Evolutionary conservation across 2,329 filamentous ascomycete genomes (phyloP), one percentile per base, ranked within the genome.

Genomic region (Sarocladiaceae sp.): DNA sequence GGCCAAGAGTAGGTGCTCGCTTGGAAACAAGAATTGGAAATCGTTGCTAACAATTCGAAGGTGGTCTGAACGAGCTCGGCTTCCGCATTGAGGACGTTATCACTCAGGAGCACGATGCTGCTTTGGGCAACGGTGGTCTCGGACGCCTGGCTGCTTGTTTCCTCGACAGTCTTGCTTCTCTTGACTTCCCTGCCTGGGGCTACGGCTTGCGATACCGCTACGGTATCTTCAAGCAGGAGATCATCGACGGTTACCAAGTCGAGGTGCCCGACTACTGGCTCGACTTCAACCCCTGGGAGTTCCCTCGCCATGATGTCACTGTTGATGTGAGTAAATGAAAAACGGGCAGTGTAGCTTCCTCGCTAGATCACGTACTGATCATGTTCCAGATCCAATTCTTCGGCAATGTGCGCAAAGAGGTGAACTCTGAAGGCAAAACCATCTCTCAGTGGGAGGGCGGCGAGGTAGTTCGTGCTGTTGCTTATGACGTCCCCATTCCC

Each of bases 231-330:
- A 97, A 97, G 76, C 94, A 99, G 75, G 94, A 97, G 75, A 97
- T 99, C 62, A 86, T 97, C 55, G 88, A 97, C 64, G 94, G 94
- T 53, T 99, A 97, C 68, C 94, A 99, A 71, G 91, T 99, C 58
- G 94, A 99, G 66, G 88, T 97, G 54, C 94, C 94, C 18, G 94
- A 99, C 69, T 97, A 99, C 73, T 99, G 94, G 94, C 83, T 99
- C 51, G 94, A 97, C 68, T 97, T 97, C 72, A 99, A 99, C 71
- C 94, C 94, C 1, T 99, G 94, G 94, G 94, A 99, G 68, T 99
- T 97, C 64, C 91, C 92, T 37, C 82, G 94, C 59, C 90, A 97
- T 68, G 94, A 99, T 66, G 88, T 99, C 56, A 92, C 88, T 2
- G 92, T 99, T 22, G 90, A 97, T 71, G 82, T 84, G 64, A 72